Evolutionary conservation across 2,329 filamentous ascomycete genomes (phyloP).

Genomic region (Capronia americana): DNA sequence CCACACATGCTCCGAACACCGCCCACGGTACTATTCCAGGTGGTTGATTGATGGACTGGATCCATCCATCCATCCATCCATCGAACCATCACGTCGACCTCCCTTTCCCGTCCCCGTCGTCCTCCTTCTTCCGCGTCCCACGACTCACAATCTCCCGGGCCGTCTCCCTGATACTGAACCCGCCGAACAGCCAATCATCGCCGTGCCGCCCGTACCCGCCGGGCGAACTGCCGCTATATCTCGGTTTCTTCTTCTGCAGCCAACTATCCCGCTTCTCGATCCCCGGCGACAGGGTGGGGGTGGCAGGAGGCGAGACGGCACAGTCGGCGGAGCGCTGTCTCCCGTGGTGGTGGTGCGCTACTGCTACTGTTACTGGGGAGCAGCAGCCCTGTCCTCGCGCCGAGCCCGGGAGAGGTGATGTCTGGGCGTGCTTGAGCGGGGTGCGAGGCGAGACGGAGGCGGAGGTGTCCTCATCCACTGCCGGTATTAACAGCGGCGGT

Average conservation of each 20-base stretch:
- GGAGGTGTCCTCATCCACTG: neutral
- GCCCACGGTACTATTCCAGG: neutral
- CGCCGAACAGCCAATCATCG: constrained; percentile 60
- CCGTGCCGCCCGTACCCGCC: constrained; percentile 57
- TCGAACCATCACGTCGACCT: neutral
- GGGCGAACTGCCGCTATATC: constrained; percentile 43
- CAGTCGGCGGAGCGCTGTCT: constrained; percentile 25
- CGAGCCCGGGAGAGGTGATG: neutral
- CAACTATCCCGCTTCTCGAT: constrained; percentile 17
- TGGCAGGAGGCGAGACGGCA: constrained; percentile 9
- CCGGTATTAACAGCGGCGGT: too few relatives aligned
- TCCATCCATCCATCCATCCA: too few relatives aligned
- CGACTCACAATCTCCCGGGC: constrained; percentile 40
- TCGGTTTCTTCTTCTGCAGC: constrained; percentile 40
- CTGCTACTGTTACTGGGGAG: too few relatives aligned
- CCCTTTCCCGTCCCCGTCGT: neutral
- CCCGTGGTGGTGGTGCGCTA: neutral
- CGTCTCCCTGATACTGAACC: constrained; percentile 55
- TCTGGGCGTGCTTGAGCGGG: constrained; percentile 17
- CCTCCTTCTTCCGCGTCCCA: constrained; percentile 14
- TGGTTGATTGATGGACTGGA: neutral
- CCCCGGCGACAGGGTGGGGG: neutral
- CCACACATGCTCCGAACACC: neutral
- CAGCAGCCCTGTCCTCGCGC: neutral
- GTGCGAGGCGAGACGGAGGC: neutral